Base-by-base conservation (phyloP, 2,329 filamentous ascomycete species). In the Fusarium veterinarium region DNA sequence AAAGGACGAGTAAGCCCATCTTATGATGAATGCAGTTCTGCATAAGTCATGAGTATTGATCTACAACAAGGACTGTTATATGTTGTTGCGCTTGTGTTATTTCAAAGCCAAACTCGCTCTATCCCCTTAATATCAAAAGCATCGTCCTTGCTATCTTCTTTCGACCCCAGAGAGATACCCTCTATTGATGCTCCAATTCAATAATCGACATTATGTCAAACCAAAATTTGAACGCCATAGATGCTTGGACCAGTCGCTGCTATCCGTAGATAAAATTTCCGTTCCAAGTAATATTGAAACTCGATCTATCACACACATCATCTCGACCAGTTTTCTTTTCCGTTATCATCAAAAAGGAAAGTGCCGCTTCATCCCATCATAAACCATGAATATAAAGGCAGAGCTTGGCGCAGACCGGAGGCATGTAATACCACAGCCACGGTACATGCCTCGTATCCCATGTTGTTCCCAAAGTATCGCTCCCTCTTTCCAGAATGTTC, bases 351-450 rank as follows among this genome's bases (percentile, higher is more conserved):
- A 81, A 73, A 89, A 76, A 38, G 88, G 86, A 77, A 96, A 87
- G 75, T 90, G 85, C 71, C 86, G 87, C 84, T 95, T 95, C 81
- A 99, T 82, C 19, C 91, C 92, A 83, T 98, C 96, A 80, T 95
- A 98, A 69, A 98, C 91, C 69, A 96, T 95, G 79, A 99, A 99
- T 68, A 99, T 99, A 79, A 98, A 95, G 12, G 96, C 96, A n/a
- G 95, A 98, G 81, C 95, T 98, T 6, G 96, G 96, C 37, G 95
- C 95, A 40, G 95, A 93, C 68, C 96, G 90, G 37, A 91, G 86
- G 49, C 96, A 94, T 1, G 96, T 99, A 74, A 99, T 96, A 37
- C 96, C 96, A 77, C 96, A 99, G 7, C 96, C 96, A 59, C 95
- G 91, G 81, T 99, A 99, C 80, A 98, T 86, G 4, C 95, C 95